Base-by-base conservation (phyloP, 345 rosid species). In the Acer negundo region DNA sequence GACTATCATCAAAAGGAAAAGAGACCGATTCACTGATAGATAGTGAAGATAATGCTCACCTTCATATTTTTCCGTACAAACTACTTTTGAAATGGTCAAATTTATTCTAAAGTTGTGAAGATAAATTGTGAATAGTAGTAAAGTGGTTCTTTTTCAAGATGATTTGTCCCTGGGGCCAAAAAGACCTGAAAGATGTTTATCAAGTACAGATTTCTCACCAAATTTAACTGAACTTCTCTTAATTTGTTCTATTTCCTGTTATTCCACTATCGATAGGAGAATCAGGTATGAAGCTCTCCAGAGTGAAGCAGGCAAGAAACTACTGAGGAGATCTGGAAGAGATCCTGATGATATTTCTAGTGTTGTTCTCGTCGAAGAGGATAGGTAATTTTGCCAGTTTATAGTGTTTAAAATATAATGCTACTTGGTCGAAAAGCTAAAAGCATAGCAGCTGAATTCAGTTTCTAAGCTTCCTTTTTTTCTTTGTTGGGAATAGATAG, bases 291-390 rank as follows among this genome's bases (percentile, higher is more conserved):
- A 93, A 84, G 93, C 98, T 51, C 94, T 95, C 51, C 95, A 93
- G 80, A 95, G 98, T 58, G 93, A 91, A 83, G 86, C 95, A 2
- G 98, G 98, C 11, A 86, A 79, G 86, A 88, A 88, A 23, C 86
- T 95, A 44, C 74, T 95, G 40, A 82, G 85, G 87, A 85, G 97
- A 75, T 95, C 98, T 9, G 97, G 94, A 73, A 91, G 97, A 90
- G 98, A 89, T 81, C 97, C 97, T 38, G 94, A 95, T 80, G 98
- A 93, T 84, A 95, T 95, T 78, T 95, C 98, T 0, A 95, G 98
- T 69, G 97, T 95, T 7, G 95, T 95, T 16, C 92, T 93, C 15
- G 93, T 93, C 1, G 97, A 95, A 62, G 84, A 88, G 44, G 94
- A 91, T 62, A 89, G 97, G 97, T 93, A 80, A 16, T 0, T 38